Conservation (phyloP, 2,329 filamentous ascomycete species). For the Emergomyces orientalis region DNA sequence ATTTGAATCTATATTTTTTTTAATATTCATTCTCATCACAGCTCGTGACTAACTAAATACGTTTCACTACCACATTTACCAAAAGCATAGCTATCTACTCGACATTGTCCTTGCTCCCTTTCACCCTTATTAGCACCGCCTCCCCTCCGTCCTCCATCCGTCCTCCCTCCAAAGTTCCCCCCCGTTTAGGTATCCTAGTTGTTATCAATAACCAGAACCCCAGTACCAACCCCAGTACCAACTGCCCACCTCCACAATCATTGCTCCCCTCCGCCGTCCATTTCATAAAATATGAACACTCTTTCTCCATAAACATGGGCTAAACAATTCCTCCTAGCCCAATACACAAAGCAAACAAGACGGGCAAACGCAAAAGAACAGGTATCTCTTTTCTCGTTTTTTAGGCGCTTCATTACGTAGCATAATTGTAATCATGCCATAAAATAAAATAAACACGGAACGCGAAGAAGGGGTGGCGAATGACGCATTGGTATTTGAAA, state of each 20-base stretch:
- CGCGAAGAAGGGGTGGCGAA: not conserved
- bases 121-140: not conserved
- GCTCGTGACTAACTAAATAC: not conserved
- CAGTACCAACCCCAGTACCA: not conserved
- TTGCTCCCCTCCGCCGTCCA: not conserved
- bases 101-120: not conserved
- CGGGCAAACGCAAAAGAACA: not conserved
- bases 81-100: slow-evolving; percentile 1
- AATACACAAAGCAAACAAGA: not conserved
- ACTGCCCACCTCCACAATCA: not conserved
- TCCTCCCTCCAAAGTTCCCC: not conserved
- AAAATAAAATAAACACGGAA: not conserved
- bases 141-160: not conserved
- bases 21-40: not conserved
- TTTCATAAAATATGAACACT: not conserved
- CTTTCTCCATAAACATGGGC: not conserved
- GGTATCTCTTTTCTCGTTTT: not conserved
- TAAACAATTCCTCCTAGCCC: not conserved
- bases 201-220: not conserved
- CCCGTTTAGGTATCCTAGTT: not conserved
- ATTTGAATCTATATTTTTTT: slow-evolving; percentile 1
- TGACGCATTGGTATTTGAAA: not conserved
- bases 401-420: not conserved
- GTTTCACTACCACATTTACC: not conserved
- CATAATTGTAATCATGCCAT: not conserved